Conservation (phyloP, 208 protist genomes). For the Acanthamoeba sp. region DNA sequence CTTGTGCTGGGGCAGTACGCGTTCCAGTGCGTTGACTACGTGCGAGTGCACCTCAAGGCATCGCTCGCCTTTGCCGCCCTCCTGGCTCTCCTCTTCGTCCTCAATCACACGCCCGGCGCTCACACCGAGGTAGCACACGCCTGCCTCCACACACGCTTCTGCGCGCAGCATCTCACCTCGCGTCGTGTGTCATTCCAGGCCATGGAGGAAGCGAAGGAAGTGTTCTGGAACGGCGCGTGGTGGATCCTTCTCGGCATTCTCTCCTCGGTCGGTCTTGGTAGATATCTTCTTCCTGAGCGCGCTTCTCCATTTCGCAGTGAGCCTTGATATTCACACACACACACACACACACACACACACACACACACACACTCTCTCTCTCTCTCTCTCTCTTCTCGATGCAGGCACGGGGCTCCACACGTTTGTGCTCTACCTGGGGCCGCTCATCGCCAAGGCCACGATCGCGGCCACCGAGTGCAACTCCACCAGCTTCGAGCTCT, state of each 20-base stretch:
- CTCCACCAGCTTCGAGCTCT: constrained; percentile 89
- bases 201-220: not conserved
- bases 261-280: constrained; percentile 52
- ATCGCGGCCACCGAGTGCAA: constrained; percentile 92
- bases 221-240: not conserved
- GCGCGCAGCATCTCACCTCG: not conserved
- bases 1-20: not conserved
- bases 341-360: too few relatives aligned
- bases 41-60: not conserved
- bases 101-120: not conserved
- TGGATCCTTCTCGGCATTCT: constrained; percentile 49
- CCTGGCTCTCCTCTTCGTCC: not conserved
- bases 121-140: not conserved
- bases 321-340: too few relatives aligned
- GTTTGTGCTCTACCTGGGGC: constrained; percentile 96
- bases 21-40: not conserved
- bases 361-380: not conserved
- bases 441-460: constrained; percentile 95
- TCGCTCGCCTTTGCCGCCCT: not conserved
- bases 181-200: not conserved
- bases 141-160: not conserved
- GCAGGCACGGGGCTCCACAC: constrained; percentile 96
- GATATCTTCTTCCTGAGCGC: not conserved
- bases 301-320: not conserved
- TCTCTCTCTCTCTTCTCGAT: not conserved